These are phyloP conservation scores for Quercus agrifolia DNA, from an alignment of 306 rosid genomes.

Conservation along the genomic window DNA sequence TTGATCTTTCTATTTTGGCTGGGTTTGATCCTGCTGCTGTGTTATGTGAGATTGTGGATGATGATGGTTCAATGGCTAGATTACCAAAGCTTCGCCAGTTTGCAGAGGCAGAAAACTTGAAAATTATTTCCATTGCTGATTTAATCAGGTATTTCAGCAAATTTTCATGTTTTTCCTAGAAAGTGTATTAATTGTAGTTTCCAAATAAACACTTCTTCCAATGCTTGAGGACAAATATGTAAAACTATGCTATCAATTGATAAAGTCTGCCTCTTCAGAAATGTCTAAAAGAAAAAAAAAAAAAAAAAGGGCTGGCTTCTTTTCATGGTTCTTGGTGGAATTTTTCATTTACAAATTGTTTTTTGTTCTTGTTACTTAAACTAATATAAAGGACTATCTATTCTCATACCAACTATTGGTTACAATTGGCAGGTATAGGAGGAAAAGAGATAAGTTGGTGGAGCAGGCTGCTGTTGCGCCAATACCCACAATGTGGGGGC, in stretches of 20 bases:
- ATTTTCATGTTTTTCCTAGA: neutral
- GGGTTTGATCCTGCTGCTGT: conserved; percentile 58
- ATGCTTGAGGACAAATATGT: neutral
- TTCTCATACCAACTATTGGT: neutral
- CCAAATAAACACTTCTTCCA: neutral
- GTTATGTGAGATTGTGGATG: conserved; percentile 75
- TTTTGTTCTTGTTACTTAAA: neutral
- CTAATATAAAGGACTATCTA: neutral
- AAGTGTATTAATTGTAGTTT: neutral
- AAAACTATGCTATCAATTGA: neutral
- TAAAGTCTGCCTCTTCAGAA: neutral
- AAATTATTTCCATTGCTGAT: conserved; percentile 71
- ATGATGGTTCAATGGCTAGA: conserved; percentile 87
- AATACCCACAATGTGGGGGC: conserved; percentile 74
- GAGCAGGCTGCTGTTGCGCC: conserved; percentile 44
- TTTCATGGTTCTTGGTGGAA: neutral
- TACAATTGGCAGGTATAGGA: conserved; percentile 53
- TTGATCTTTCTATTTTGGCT: conserved; percentile 70
- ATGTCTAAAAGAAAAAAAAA: neutral
- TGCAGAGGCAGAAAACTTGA: conserved; percentile 49
- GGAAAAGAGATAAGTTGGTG: conserved; percentile 61
- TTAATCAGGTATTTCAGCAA: conserved; percentile 51
- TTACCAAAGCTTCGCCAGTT: conserved; percentile 57
- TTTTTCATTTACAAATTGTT: neutral
- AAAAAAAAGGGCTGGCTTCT: neutral